Conservation (phyloP, 306 rosid species). For the Pachyrhizus erosus region DNA sequence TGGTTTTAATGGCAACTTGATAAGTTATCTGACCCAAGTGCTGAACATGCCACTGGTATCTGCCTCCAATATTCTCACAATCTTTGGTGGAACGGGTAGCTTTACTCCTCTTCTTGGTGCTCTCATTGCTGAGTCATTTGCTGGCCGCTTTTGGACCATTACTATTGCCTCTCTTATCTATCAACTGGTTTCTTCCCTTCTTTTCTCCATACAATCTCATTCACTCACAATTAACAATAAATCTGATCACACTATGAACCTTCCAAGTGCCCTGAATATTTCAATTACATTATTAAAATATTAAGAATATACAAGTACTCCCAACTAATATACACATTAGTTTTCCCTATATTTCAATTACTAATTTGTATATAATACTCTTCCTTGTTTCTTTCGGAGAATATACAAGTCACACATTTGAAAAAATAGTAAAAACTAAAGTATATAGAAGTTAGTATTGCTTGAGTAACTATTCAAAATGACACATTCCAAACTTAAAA, state of each 20-base stretch:
- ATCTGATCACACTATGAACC: neutral
- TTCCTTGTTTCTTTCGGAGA: too few species aligned
- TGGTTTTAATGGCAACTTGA: constrained; percentile 76
- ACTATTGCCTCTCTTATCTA: constrained; percentile 54
- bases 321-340: too few species aligned
- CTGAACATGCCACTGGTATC: constrained; percentile 74
- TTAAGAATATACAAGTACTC: too few species aligned
- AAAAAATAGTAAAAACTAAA: too few species aligned
- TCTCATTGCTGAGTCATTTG: constrained; percentile 50
- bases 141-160: constrained; percentile 50
- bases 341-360: too few species aligned
- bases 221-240: neutral
- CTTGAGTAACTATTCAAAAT: too few species aligned
- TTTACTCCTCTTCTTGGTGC: constrained; percentile 65
- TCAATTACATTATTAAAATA: neutral
- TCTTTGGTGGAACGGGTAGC: constrained; percentile 68
- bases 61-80: constrained; percentile 78
- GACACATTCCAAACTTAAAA: too few species aligned
- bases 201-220: neutral
- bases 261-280: neutral
- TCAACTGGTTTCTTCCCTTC: constrained; percentile 50
- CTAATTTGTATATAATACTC: too few species aligned
- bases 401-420: too few species aligned
- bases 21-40: constrained; percentile 73
- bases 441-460: too few species aligned